These are phyloP conservation scores for Rhytidhysteron rufulum DNA, from an alignment of 2,329 filamentous ascomycete species.

Conservation along the genomic window DNA sequence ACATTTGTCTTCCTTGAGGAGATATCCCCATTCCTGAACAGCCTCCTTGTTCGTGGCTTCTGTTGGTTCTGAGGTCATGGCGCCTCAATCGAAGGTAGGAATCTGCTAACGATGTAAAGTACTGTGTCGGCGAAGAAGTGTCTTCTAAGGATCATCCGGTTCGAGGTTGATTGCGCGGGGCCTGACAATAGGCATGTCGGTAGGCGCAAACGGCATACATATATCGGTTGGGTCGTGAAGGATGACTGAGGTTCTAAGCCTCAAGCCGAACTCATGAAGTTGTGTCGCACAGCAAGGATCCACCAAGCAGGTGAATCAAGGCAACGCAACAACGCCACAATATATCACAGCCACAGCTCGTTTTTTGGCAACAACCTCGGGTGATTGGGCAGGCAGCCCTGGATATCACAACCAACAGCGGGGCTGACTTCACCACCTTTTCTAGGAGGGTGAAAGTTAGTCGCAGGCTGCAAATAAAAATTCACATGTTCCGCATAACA, in stretches of 20 bases:
- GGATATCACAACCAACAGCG: too few species aligned
- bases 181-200: neutral
- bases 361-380: neutral
- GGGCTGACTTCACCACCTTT: too few species aligned
- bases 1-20: slow-evolving; percentile 50
- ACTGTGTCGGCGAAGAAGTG: neutral
- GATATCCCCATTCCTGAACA: slow-evolving; percentile 48
- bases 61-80: slow-evolving; percentile 28
- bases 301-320: neutral
- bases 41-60: slow-evolving; percentile 40
- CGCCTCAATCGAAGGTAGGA: too few species aligned
- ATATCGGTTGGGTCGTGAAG: neutral
- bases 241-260: slow-evolving; percentile 4
- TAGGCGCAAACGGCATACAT: neutral
- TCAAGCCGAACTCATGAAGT: neutral
- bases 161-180: neutral
- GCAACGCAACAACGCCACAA: too few species aligned
- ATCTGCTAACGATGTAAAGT: too few species aligned
- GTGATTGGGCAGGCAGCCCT: too few species aligned
- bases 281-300: slow-evolving; percentile 1
- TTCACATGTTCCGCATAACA: too few species aligned
- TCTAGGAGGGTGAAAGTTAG: too few species aligned
- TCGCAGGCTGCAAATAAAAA: too few species aligned
- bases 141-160: neutral
- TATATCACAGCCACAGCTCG: neutral